phyloP scores from a whole-genome alignment of 768 basidiomycete species.

The Rhodotorula toruloides region DNA sequence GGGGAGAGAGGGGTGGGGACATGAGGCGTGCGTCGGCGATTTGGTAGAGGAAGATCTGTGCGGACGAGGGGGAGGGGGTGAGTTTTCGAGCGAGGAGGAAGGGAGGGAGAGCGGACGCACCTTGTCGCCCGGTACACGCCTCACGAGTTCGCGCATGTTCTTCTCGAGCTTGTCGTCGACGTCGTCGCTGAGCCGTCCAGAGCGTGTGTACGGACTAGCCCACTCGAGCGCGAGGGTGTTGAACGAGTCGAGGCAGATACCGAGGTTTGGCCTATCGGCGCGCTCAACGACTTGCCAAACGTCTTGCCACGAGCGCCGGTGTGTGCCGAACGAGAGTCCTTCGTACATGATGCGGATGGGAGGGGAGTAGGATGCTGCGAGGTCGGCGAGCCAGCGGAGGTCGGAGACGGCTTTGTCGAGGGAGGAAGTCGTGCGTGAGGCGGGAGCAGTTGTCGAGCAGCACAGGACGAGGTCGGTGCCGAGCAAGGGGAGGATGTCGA shows the following conservation, averaged over 20 bases:
- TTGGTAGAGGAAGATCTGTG: conserved; percentile 49
- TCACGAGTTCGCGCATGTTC: conserved; percentile 45
- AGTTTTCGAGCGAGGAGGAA: not conserved
- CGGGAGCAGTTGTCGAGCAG: conserved; percentile 46
- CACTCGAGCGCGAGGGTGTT: conserved; percentile 50
- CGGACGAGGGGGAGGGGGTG: not conserved
- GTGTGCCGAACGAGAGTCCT: conserved; percentile 46
- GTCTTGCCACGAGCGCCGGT: conserved; percentile 47
- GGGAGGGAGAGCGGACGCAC: not conserved
- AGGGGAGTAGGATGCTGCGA: conserved; percentile 44
- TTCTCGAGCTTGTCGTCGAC: conserved; percentile 32
- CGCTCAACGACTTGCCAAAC: conserved; percentile 48
- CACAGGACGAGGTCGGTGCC: conserved; percentile 48
- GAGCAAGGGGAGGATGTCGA: conserved; percentile 46
- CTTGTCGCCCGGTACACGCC: conserved; percentile 46
- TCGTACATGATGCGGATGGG: conserved; percentile 41
- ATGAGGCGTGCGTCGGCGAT: conserved; percentile 47
- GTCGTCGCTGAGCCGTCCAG: conserved; percentile 40
- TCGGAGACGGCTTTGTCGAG: conserved; percentile 43
- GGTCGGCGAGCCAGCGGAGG: conserved; percentile 46
- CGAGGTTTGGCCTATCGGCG: conserved; percentile 48
- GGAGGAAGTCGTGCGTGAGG: conserved; percentile 35
- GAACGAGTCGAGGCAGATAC: conserved; percentile 49
- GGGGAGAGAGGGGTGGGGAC: conserved; percentile 30
- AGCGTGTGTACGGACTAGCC: conserved; percentile 46